Conservation (phyloP, 768 basidiomycete species). For the Lactarius hatsudake region DNA sequence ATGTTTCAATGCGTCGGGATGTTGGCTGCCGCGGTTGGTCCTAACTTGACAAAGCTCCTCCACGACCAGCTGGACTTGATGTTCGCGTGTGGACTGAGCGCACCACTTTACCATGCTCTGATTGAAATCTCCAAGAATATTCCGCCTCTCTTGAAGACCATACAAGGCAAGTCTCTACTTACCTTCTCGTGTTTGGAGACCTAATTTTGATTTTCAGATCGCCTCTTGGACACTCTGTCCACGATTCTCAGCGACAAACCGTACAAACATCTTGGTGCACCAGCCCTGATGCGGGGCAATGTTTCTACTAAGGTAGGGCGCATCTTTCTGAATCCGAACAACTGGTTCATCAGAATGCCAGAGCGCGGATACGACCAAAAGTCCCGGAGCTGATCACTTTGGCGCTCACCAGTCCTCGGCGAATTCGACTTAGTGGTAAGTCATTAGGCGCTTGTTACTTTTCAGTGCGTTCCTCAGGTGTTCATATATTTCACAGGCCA, state of each 20-base stretch:
- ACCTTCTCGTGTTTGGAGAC: background rate
- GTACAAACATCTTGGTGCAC: slow-evolving; percentile 84
- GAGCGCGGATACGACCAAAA: slow-evolving; percentile 46
- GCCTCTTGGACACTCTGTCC: slow-evolving; percentile 83
- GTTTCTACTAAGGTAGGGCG: slow-evolving; percentile 42
- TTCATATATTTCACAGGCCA: slow-evolving; percentile 55
- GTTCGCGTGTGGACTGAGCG: slow-evolving; percentile 91
- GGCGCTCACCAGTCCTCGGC: slow-evolving; percentile 82
- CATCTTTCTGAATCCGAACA: background rate
- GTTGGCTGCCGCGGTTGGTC: slow-evolving; percentile 92
- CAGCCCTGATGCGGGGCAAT: slow-evolving; percentile 55
- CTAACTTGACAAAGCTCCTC: slow-evolving; percentile 90
- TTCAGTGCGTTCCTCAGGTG: background rate
- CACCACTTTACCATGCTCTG: slow-evolving; percentile 81
- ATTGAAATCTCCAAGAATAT: slow-evolving; percentile 83
- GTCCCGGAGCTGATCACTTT: slow-evolving; percentile 71
- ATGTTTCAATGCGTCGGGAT: slow-evolving; percentile 98
- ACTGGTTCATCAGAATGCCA: background rate
- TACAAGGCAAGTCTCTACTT: slow-evolving; percentile 67
- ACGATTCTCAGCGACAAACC: slow-evolving; percentile 75
- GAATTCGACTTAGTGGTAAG: slow-evolving; percentile 88
- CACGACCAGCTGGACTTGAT: slow-evolving; percentile 97
- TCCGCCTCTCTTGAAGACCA: slow-evolving; percentile 83
- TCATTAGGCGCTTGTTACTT: slow-evolving; percentile 2
- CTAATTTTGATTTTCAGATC: slow-evolving; percentile 50